Base-by-base conservation (phyloP, 768 basidiomycete genomes). In the Boletus eberwhitei region DNA sequence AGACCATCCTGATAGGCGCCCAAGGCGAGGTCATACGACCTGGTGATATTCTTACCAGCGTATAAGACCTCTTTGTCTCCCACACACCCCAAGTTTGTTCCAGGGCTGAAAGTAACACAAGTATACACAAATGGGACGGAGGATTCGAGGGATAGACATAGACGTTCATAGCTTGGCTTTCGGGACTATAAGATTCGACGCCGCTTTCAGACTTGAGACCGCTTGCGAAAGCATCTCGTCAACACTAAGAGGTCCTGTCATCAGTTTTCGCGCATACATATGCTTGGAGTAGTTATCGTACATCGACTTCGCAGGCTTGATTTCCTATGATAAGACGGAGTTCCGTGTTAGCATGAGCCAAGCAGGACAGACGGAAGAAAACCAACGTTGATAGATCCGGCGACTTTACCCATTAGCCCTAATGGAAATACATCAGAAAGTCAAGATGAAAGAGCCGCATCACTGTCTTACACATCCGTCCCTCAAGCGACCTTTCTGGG, bases 291-390 rank as follows among this genome's bases (percentile, higher is more conserved):
- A 34, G 19, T 38, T 22, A n/a, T 22, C 85, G 69, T 61, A 89
- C 88, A 95, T 95, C 54, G 82, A 81, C 68, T 86, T 88, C 5
- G 93, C 93, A 2, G 91, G 86, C 66, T 90, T 87, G 66, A 95
- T 83, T 41, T 92, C 88, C 82, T 84, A 49, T 9, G 45, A 37
- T 22, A 14, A 16, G 31, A 59, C 44, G 39, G 46, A 46, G 19
- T 38, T 38, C 12, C 11, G 21, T 31, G 44, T 60, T 24, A 61
- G 55, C 34, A 51, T 32, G 47, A 29, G 12, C 21, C 4, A 38
- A 17, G 34, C 32, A 34, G 24, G 40, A 55, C 19, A 31, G 43
- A 29, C 19, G 16, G 48, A 22, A 53, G 21, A 44, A 47, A 19
- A 73, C 79, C 43, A 54, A 82, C 83, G 46, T 81, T 76, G 56